A percentile compares a stretch with the other conserved stretches of the same genome.
Conservation (phyloP, 768 basidiomycete species). For the Jaapia argillacea region DNA sequence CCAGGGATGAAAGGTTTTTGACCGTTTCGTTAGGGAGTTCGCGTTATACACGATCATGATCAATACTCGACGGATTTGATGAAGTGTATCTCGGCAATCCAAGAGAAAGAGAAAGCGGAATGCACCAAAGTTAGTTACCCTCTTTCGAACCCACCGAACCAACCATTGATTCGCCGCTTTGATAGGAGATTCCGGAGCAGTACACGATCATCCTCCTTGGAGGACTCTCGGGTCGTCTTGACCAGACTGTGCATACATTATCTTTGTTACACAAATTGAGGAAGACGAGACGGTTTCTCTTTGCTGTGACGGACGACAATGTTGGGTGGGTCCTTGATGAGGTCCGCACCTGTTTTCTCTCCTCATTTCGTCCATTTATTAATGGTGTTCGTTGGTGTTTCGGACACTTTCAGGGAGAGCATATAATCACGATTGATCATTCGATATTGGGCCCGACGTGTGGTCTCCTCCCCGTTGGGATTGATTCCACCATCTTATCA, state of each 20-base stretch:
- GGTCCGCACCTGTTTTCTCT: conserved; percentile 41
- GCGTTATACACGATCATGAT: conserved; percentile 54
- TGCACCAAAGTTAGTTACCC: conserved; percentile 24
- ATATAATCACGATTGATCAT: conserved; percentile 70
- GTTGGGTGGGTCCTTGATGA: conserved; percentile 82
- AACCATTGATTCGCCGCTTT: too few relatives aligned
- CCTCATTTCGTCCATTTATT: conserved; percentile 1
- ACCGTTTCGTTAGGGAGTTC: conserved; percentile 60
- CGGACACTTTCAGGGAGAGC: conserved; percentile 57
- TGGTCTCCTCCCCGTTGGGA: conserved; percentile 88
- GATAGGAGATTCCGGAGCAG: conserved; percentile 27
- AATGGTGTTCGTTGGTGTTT: not conserved
- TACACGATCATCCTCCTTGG: conserved; percentile 75
- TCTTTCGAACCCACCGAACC: not conserved
- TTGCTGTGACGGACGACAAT: conserved; percentile 83
- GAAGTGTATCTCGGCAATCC: conserved; percentile 72
- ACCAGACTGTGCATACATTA: conserved; percentile 89
- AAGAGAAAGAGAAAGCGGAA: conserved; percentile 41
- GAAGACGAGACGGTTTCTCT: conserved; percentile 44
- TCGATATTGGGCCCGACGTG: conserved; percentile 75
- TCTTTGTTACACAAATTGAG: conserved; percentile 79
- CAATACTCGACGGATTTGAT: conserved; percentile 91
- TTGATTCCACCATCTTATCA: conserved; percentile 65
- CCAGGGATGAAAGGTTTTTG: too few relatives aligned
- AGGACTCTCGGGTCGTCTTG: conserved; percentile 83